phyloP scores from a whole-genome alignment of 2,329 filamentous ascomycete species.

The Pezicula rhizophila region DNA sequence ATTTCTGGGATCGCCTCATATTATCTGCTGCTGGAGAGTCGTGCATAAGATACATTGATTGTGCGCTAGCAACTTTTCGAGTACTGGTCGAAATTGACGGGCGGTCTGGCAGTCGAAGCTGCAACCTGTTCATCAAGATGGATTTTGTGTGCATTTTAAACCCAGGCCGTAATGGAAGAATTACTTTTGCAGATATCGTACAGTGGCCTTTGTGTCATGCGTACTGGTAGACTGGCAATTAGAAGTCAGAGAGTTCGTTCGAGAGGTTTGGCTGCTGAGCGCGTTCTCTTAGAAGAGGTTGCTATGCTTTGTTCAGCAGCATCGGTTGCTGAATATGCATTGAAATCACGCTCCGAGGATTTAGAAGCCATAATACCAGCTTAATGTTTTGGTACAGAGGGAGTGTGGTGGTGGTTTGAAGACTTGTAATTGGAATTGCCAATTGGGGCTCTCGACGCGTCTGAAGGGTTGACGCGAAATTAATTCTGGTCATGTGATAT shows the following conservation, averaged over 20 bases:
- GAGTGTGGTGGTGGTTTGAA: too few species aligned
- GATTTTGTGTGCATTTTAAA: slow-evolving; percentile 3
- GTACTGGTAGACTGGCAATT: slow-evolving; percentile 5
- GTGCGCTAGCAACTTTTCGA: slow-evolving; percentile 8
- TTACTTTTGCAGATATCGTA: slow-evolving; percentile 5
- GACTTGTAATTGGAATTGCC: too few species aligned
- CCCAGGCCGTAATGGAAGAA: background rate
- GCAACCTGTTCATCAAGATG: slow-evolving; percentile 6
- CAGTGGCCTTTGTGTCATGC: slow-evolving; percentile 3
- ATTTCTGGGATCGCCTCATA: slow-evolving; percentile 7
- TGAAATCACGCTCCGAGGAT: too few species aligned
- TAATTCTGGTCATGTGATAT: too few species aligned
- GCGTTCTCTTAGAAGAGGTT: slow-evolving; percentile 1
- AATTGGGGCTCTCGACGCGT: too few species aligned
- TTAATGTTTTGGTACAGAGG: too few species aligned
- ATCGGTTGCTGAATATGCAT: too few species aligned
- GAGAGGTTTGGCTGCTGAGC: background rate
- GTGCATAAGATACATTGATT: slow-evolving; percentile 7
- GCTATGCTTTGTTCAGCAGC: background rate
- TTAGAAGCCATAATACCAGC: too few species aligned
- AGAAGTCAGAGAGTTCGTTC: slow-evolving; percentile 1
- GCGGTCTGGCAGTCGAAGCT: slow-evolving; percentile 4
- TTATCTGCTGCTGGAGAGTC: slow-evolving; percentile 5
- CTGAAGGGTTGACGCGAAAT: too few species aligned
- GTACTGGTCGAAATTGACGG: slow-evolving; percentile 10